Base-by-base conservation (phyloP, 2,329 filamentous ascomycete genomes). In the Drechslerella dactyloides region DNA sequence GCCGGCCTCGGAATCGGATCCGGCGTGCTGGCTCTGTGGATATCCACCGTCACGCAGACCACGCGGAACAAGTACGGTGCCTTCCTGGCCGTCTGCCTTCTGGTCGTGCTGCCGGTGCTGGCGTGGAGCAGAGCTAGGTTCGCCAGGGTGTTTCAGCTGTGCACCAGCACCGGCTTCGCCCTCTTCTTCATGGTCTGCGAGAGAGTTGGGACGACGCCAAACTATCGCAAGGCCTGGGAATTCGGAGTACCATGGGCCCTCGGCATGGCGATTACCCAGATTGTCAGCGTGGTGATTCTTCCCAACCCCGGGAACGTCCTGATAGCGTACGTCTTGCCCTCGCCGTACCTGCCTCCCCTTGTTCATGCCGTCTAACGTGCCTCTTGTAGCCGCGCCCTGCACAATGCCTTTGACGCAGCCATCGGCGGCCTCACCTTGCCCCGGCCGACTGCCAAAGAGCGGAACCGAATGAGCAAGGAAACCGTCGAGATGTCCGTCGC, bases 401-500 rank as follows among this genome's bases (percentile, higher is more conserved):
- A 77, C 44, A 74, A 73, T 33, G 74, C 76, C 7, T 53, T 76
- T 33, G 61, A 73, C 4, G 74, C 76, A 13, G 76, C 76, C 17
- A 56, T 75, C n/a, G 78, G 80, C 58, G 80, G 79, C 10, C 78
- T 83, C 17, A 75, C 77, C 7, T 75, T 83, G 17, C 80, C 81
- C 1, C 78, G 79, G 27, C 53, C 76, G 50, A 77, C 76, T 13
- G 69, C 78, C 10, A 75, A 73, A 40, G 76, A 79, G 72, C 81
- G 83, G 33, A 80, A 82, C 48, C 79, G 81, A 40, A 78, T 87
- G 17, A 81, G 82, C 2, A 81, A 81, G 69, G 81, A 82, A 0
- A 86, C 86, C 66, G 84, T 86, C 68, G 82, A 84, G 64, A 79
- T 87, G 60, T 86, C 85, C 13, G 80, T 84, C 72, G 83, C 82